Evolutionary conservation across 2,329 filamentous ascomycete genomes (phyloP), one percentile per base, ranked within the genome.

Genomic region (Camptophora hylomeconis): DNA sequence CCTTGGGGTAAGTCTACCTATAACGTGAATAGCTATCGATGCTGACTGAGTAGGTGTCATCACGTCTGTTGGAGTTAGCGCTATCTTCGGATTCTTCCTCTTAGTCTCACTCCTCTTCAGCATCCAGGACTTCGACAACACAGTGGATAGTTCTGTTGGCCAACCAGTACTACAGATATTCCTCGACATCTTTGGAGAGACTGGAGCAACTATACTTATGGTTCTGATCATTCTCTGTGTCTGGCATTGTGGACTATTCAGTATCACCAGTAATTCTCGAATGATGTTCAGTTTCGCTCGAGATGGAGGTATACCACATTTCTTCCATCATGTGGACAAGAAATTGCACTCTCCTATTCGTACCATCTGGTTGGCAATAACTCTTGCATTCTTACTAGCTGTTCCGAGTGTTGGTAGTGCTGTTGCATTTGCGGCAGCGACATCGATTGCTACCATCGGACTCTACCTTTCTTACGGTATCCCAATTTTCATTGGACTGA

Each of bases 261-360:
- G 57, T 28, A 56, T 78, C 69, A 75, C 73, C 1, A 78, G 73
- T 0, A 69, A 63, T 17, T 68, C 61, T 17, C 64, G 74, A 5
- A 77, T 78, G 65, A 69, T 69, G 7, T 79, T 73, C 44, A 74
- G 75, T 0, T 79, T 80, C 38, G 72, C 67, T 5, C 31, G 71
- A 42, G 77, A 82, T 34, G 68, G 75, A 2, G 78, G 76, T 7
- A 62, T 82, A 5, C 39, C 39, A 14, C 45, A 53, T 7, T 68
- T 67, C 49, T 72, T 72, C 50, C 57, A 67, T 45, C 53, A 59
- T 15, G 65, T 71, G 22, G 64, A 70, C 41, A 42, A 43, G 9
- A 53, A 54, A 8, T 67, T 67, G 49, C 51, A 56, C 22, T 61
- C 56, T 6, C 67, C 67, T 6, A 46, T 47, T 26, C 34, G 44